Evolutionary conservation across 225 moss, liverwort and hornwort genomes (phyloP).

Genomic region (Polytrichum commune): DNA sequence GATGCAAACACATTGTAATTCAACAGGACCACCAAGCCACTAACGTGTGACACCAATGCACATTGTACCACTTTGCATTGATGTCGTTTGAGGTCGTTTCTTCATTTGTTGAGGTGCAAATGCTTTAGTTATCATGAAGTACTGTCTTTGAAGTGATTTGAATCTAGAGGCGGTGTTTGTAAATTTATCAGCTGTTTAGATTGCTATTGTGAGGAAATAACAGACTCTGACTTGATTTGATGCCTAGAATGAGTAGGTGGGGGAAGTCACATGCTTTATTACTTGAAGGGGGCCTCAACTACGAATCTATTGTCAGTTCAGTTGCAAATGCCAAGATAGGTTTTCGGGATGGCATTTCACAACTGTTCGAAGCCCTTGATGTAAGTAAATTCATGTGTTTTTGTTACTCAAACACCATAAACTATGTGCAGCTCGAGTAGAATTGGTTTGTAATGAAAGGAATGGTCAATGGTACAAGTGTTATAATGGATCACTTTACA

Average conservation of each 20-base stretch:
- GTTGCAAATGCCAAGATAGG: constrained; percentile 62
- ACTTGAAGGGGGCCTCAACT: constrained; percentile 76
- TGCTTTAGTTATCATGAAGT: too few relatives aligned
- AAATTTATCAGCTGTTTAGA: not conserved
- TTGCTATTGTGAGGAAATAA: not conserved
- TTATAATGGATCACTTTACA: too few relatives aligned
- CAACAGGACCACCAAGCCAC: too few relatives aligned
- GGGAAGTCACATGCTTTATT: constrained; percentile 74
- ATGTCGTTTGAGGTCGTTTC: too few relatives aligned
- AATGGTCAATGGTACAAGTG: too few relatives aligned
- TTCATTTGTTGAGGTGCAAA: too few relatives aligned
- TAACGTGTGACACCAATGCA: too few relatives aligned
- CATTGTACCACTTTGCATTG: too few relatives aligned
- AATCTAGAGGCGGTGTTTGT: not conserved
- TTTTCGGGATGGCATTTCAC: constrained; percentile 67
- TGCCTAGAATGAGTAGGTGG: constrained; percentile 74
- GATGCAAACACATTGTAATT: constrained; percentile 4
- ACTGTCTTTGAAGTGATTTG: too few relatives aligned
- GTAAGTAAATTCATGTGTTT: constrained; percentile 27
- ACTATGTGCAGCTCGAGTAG: not conserved
- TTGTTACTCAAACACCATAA: not conserved
- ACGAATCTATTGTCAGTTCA: constrained; percentile 50
- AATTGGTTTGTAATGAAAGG: not conserved
- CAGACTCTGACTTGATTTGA: constrained; percentile 28
- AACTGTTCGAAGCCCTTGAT: constrained; percentile 67